Percentiles rank a stretch among this genome's conserved stretches.
These are phyloP conservation scores for Entomophthora muscae DNA, from an alignment of 371 early-diverging fungal species.

Conservation along the genomic window DNA sequence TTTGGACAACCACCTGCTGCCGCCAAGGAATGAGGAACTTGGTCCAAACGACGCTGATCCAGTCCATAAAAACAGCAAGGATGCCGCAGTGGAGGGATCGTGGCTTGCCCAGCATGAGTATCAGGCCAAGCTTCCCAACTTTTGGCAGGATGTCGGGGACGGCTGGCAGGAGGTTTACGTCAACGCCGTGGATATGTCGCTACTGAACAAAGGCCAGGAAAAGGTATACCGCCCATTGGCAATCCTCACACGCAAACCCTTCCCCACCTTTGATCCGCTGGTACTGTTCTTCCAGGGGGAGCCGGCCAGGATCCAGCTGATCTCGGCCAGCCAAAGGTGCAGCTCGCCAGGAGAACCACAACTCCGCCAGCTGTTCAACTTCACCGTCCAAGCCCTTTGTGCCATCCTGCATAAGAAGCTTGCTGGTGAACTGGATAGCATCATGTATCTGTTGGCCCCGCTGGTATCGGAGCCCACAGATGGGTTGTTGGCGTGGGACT, in stretches of 20 bases:
- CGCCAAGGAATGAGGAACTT: conserved; percentile 13
- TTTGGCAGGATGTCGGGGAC: conserved; percentile 7
- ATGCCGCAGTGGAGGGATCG: conserved; percentile 10
- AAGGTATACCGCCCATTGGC: conserved; percentile 24
- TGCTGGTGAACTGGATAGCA: conserved; percentile 24
- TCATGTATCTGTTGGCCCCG: conserved; percentile 39
- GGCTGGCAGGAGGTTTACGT: conserved; percentile 6
- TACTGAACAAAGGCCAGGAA: conserved; percentile 13
- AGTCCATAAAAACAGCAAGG: neutral
- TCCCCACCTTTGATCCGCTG: conserved; percentile 22
- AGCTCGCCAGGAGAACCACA: conserved; percentile 16
- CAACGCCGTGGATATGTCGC: conserved; percentile 11
- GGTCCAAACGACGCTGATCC: conserved; percentile 11
- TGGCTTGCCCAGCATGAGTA: conserved; percentile 10
- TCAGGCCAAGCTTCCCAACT: conserved; percentile 10
- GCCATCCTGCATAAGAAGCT: conserved; percentile 31
- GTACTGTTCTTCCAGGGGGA: conserved; percentile 22
- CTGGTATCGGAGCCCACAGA: conserved; percentile 12
- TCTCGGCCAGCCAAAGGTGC: conserved; percentile 7
- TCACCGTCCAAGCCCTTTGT: conserved; percentile 24
- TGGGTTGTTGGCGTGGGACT: conserved; percentile 8
- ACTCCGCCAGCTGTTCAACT: conserved; percentile 23
- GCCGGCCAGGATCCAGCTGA: conserved; percentile 11
- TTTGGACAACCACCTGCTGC: conserved; percentile 54
- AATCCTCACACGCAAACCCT: conserved; percentile 23